Base-by-base conservation (phyloP, 495 filamentous ascomycete species). In the Aspergillus wentii region DNA sequence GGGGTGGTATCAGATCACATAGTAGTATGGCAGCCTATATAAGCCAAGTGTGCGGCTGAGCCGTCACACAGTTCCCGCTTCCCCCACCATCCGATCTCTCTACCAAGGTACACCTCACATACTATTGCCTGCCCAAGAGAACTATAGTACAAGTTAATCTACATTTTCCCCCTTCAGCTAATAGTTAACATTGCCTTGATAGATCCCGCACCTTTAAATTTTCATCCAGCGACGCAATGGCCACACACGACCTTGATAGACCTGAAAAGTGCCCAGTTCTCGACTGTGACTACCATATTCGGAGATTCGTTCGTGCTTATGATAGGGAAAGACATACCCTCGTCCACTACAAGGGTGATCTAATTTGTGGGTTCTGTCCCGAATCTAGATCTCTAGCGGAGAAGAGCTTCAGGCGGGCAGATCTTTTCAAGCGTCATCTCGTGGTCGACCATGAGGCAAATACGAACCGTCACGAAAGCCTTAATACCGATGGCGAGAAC, bases 311-410 rank as follows among this genome's bases (percentile, higher is more conserved):
- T 4, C 72, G 92, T 26, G 97, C 96, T 52, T 99, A 99, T 53
- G 92, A 99, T 62, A 97, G 95, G 68, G 96, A 97, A 58, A 71
- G 92, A 13, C 92, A 99, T 55, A 95, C 92, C 0, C 58, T 99
- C 46, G 97, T 92, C 17, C 92, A 99, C 49, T 99, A 99, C 73
- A 97, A 97, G 61, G 94, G 94, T 4, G 97, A 88, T 4, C 97
- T 99, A 92, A 87, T 97, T 9, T 99, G 92, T 58, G 91, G 91
- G 8, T 97, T 99, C 62, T 99, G 92, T 44, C 88, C 92, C 2
- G 88, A 89, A 2, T 85, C 85, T 14, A 92, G 94, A 8, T 94
- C 89, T 0, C 76, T 88, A 1, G 86, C 85, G 2, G 92, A 97
- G 61, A 99, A 99, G 72, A 94, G 88, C 40, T 99, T 99, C 68